Conservation (phyloP, 2,329 filamentous ascomycete species). For the Knoxdaviesia capensis region DNA sequence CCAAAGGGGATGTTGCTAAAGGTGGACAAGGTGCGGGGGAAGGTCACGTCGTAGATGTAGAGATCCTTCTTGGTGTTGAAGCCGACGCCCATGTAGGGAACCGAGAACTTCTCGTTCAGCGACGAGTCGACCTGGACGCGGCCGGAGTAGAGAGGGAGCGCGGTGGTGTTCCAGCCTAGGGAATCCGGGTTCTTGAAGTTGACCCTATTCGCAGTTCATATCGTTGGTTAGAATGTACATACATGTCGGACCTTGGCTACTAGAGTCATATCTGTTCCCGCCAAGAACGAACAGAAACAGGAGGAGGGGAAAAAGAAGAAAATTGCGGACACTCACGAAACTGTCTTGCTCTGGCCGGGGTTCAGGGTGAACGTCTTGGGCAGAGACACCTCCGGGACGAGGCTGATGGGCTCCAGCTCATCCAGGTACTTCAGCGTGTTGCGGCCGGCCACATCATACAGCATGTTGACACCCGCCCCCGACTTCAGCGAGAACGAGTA, state of each 20-base stretch:
- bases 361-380: conserved; percentile 6
- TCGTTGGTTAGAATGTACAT: no score
- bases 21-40: neutral
- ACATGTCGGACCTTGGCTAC: no score
- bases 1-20: neutral
- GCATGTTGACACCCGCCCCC: conserved; percentile 19
- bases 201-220: no score
- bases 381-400: conserved; percentile 1
- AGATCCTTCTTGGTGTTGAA: neutral
- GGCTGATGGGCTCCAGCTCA: conserved; percentile 1
- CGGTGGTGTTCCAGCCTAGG: conserved; percentile 7
- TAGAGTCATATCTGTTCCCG: no score
- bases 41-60: conserved; percentile 1
- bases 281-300: neutral
- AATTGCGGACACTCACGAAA: neutral
- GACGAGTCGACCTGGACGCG: conserved; percentile 20
- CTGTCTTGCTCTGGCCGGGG: conserved; percentile 9
- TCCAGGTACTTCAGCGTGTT: conserved; percentile 1
- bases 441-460: conserved; percentile 3
- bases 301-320: neutral
- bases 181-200: conserved; percentile 7
- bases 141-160: conserved; percentile 22
- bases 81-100: conserved; percentile 16
- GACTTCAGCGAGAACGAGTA: conserved; percentile 17
- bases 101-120: conserved; percentile 18